phyloP scores from a whole-genome alignment of 441 rosid genomes.

The Brassica hybrid region DNA sequence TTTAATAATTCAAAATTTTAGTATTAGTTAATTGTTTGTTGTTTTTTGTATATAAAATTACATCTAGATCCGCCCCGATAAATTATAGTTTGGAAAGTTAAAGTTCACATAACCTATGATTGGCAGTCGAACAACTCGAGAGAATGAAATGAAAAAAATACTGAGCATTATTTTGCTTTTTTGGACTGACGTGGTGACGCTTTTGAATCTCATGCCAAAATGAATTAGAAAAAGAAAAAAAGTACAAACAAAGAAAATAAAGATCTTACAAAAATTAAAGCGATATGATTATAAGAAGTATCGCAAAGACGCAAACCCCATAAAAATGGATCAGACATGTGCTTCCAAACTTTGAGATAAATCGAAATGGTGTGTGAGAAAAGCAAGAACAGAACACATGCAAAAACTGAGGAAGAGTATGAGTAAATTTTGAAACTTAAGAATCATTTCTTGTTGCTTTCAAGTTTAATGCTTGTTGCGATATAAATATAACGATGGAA shows the following conservation, averaged over 20 bases:
- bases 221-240: conserved; percentile 13
- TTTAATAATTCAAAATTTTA: neutral
- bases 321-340: neutral
- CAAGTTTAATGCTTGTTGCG: conserved; percentile 33
- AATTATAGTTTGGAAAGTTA: no score
- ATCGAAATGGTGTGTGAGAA: conserved; percentile 37
- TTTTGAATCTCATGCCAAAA: conserved; percentile 35
- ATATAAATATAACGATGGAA: conserved; percentile 36
- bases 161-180: conserved; percentile 10
- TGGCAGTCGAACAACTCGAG: conserved; percentile 20
- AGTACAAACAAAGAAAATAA: neutral
- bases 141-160: neutral
- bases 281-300: no score
- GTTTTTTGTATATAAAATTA: neutral
- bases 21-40: neutral
- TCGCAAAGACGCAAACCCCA: neutral
- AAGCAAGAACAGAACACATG: conserved; percentile 42
- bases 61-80: neutral
- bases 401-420: conserved; percentile 23
- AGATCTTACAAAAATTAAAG: neutral
- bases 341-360: conserved; percentile 24
- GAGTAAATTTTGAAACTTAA: conserved; percentile 38
- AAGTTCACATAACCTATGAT: neutral
- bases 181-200: conserved; percentile 28
- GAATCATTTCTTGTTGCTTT: conserved; percentile 40